Percentiles rank a stretch among this genome's conserved stretches.
These are phyloP conservation scores for Lipomyces lipofer DNA, from an alignment of 805 yeast species.

Conservation along the genomic window DNA sequence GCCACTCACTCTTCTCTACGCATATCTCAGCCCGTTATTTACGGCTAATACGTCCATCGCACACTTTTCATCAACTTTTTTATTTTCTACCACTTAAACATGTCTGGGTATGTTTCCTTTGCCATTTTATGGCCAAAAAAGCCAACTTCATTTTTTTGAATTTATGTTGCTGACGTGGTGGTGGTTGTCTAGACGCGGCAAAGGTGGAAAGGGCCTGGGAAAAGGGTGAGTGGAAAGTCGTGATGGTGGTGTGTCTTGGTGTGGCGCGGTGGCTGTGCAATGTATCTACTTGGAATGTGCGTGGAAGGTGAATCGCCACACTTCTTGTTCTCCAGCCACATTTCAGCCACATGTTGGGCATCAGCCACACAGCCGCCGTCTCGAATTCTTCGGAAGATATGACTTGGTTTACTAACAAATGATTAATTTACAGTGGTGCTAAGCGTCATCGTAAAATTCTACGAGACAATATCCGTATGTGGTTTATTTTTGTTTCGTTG, in stretches of 20 bases:
- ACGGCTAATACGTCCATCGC: background rate
- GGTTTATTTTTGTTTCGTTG: no score
- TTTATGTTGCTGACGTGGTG: background rate
- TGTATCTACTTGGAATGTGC: no score
- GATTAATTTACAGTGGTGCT: slow-evolving; percentile 78
- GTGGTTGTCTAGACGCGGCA: slow-evolving; percentile 70
- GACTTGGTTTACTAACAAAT: background rate
- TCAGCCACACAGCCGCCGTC: background rate
- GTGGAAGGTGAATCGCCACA: no score
- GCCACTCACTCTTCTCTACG: background rate
- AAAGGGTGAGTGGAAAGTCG: slow-evolving; percentile 51
- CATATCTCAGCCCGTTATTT: background rate
- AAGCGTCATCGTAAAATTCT: slow-evolving; percentile 99
- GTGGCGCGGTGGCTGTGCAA: background rate
- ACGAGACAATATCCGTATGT: slow-evolving; percentile 99
- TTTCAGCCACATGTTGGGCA: background rate
- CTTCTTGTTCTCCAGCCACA: no score
- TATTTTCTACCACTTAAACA: slow-evolving; percentile 2
- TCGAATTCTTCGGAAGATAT: background rate
- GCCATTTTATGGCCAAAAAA: background rate
- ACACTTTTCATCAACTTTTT: background rate
- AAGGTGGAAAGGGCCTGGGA: slow-evolving; percentile 99
- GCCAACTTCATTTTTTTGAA: background rate
- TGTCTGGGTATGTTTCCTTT: slow-evolving; percentile 31
- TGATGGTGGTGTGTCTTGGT: slow-evolving; percentile 8